A percentile compares a stretch with the other conserved stretches of the same genome.
Evolutionary conservation across 2,329 filamentous ascomycete genomes (phyloP).

Genomic region (Didymellaceae sp.): DNA sequence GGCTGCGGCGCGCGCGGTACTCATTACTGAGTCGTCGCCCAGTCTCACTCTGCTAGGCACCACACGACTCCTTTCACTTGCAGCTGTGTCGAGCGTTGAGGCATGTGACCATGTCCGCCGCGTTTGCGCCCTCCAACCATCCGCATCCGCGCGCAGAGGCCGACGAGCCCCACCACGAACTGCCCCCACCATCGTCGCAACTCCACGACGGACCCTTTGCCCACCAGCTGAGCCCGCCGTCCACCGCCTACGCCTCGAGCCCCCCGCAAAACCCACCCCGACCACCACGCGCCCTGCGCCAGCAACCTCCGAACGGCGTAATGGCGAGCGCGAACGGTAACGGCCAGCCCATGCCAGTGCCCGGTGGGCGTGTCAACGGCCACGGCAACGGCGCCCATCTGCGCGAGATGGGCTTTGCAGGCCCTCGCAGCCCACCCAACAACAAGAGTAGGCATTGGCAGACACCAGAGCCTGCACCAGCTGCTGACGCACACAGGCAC

Average conservation of each 20-base stretch:
- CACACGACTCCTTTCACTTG: neutral
- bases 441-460: constrained; percentile 53
- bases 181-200: constrained; percentile 30
- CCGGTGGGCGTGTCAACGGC: constrained; percentile 42
- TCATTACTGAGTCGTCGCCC: neutral
- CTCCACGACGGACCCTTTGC: constrained; percentile 8
- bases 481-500: constrained; percentile 69
- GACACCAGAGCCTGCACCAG: neutral
- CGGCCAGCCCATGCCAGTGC: constrained; percentile 45
- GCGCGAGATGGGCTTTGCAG: constrained; percentile 49
- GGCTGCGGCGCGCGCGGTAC: neutral
- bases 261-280: constrained; percentile 35
- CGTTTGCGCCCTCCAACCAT: constrained; percentile 34
- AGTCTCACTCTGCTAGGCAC: neutral
- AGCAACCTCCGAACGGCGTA: constrained; percentile 34
- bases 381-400: constrained; percentile 42
- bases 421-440: constrained; percentile 56
- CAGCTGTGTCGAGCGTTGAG: neutral
- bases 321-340: constrained; percentile 47
- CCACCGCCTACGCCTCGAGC: constrained; percentile 22
- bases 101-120: constrained; percentile 19
- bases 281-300: constrained; percentile 42
- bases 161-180: constrained; percentile 40
- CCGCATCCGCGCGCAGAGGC: constrained; percentile 22
- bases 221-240: constrained; percentile 20